A percentile compares a stretch with the other conserved stretches of the same genome.
Evolutionary conservation across 202 grass and related monocot species (phyloP).

Genomic region (Panicum virgatum): DNA sequence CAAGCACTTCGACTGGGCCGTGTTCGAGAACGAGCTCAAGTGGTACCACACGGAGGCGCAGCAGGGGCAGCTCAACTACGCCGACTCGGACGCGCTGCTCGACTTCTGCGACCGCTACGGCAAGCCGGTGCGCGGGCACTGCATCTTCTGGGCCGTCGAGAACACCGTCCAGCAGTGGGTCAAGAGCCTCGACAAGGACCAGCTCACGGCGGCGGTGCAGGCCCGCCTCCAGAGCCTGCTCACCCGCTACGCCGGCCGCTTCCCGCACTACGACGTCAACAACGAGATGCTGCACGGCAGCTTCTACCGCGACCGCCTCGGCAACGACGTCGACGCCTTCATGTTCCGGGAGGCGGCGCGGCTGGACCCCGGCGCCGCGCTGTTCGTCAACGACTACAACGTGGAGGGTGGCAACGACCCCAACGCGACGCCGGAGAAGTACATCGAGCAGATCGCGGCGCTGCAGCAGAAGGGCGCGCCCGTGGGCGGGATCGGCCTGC

Average conservation of each 20-base stretch:
- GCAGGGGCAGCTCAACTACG: conserved; percentile 66
- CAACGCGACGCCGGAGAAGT: conserved; percentile 63
- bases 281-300: conserved; percentile 84
- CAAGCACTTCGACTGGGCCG: conserved; percentile 74
- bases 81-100: conserved; percentile 64
- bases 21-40: conserved; percentile 92
- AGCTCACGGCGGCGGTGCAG: conserved; percentile 44
- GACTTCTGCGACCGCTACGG: conserved; percentile 57
- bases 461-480: conserved; percentile 61
- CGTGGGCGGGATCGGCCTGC: conserved; percentile 61
- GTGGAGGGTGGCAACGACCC: conserved; percentile 57
- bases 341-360: conserved; percentile 59
- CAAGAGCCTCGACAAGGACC: conserved; percentile 25
- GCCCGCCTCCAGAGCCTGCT: conserved; percentile 58
- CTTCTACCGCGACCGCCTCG: conserved; percentile 58
- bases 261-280: conserved; percentile 81
- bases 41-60: conserved; percentile 81
- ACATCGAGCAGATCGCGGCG: conserved; percentile 55
- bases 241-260: conserved; percentile 56
- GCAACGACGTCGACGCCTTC: conserved; percentile 53
- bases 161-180: conserved; percentile 62
- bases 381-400: conserved; percentile 88
- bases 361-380: conserved; percentile 51
- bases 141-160: conserved; percentile 81
- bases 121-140: conserved; percentile 58